Percentiles rank a stretch among this genome's conserved stretches.
phyloP scores from a whole-genome alignment of 805 yeast genomes.

The Torulaspora maleeae region DNA sequence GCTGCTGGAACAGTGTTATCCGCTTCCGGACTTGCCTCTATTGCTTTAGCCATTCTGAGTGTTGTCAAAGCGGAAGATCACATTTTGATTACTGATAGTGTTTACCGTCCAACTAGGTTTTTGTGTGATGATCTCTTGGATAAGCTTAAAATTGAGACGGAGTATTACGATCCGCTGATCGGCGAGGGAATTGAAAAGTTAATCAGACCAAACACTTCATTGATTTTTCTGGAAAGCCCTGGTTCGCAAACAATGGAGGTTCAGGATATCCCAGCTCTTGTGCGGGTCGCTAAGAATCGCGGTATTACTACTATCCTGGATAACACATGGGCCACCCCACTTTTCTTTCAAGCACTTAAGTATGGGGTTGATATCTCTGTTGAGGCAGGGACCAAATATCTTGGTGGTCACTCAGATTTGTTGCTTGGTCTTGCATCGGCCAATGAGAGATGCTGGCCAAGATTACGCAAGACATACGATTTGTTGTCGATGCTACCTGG shows the following conservation, averaged over 20 bases:
- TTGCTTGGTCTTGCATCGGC: conserved; percentile 12
- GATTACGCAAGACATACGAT: conserved; percentile 11
- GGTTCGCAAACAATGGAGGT: conserved; percentile 15
- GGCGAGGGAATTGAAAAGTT: conserved; percentile 12
- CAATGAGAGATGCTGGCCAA: conserved; percentile 8
- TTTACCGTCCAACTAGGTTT: conserved; percentile 10
- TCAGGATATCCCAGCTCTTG: conserved; percentile 12
- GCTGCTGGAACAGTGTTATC: conserved; percentile 17
- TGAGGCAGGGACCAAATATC: conserved; percentile 16
- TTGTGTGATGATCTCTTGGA: conserved; percentile 8
- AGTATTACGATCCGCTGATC: conserved; percentile 13
- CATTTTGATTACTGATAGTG: conserved; percentile 11
- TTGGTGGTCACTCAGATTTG: conserved; percentile 18
- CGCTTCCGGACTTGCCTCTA: conserved; percentile 13
- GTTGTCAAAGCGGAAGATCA: conserved; percentile 13
- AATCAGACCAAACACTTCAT: conserved; percentile 8
- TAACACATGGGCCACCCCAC: conserved; percentile 18
- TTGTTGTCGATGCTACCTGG: conserved; percentile 10
- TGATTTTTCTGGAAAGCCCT: conserved; percentile 15
- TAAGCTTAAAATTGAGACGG: conserved; percentile 8
- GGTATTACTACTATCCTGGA: conserved; percentile 11
- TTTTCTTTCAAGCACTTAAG: conserved; percentile 10
- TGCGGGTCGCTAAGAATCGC: conserved; percentile 9
- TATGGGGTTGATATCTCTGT: conserved; percentile 14
- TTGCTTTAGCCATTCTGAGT: conserved; percentile 10